These are phyloP conservation scores for Lipomyces mesembrius DNA, from an alignment of 805 yeast genomes.

Conservation along the genomic window DNA sequence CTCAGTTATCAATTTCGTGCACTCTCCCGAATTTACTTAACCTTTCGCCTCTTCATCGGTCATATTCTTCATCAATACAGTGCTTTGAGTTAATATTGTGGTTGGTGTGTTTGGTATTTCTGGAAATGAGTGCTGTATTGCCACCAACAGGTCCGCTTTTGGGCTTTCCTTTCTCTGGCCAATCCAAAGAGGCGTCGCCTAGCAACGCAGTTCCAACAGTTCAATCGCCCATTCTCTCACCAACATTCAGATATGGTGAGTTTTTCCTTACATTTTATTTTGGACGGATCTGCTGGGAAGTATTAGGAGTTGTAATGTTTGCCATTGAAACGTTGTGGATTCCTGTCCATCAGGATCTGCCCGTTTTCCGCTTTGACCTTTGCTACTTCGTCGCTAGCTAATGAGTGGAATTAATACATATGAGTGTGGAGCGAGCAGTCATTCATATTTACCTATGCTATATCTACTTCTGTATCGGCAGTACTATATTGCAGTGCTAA, in stretches of 20 bases:
- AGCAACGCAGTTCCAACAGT: neutral
- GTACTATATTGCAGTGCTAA: neutral
- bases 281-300: neutral
- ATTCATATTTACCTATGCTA: neutral
- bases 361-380: neutral
- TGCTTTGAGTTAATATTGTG: neutral
- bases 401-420: neutral
- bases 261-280: neutral
- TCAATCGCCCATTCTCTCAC: constrained; percentile 10
- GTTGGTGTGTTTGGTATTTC: neutral
- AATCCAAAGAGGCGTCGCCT: constrained; percentile 21
- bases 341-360: neutral
- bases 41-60: neutral
- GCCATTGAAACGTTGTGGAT: neutral
- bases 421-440: neutral
- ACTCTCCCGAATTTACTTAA: neutral
- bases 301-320: neutral
- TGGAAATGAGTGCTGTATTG: constrained; percentile 34
- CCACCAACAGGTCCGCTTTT: constrained; percentile 32
- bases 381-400: neutral
- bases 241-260: constrained; percentile 23
- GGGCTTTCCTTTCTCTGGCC: constrained; percentile 30
- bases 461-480: neutral
- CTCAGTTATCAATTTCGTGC: neutral
- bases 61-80: neutral